Conservation (phyloP, 352 stramenopile species). For the Aphanomyces astaci region DNA sequence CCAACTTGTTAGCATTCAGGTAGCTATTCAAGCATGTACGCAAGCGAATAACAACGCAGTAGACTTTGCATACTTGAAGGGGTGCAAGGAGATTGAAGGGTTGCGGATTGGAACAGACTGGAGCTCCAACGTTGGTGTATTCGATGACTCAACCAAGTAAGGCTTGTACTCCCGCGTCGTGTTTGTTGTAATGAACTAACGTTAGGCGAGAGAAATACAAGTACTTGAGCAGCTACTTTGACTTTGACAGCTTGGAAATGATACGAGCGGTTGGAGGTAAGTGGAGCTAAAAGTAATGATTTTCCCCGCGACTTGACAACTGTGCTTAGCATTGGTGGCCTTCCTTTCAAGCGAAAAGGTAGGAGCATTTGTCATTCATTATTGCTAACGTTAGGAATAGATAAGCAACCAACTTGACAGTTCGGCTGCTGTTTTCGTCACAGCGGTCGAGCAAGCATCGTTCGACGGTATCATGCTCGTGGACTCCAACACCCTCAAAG, state of each 20-base stretch:
- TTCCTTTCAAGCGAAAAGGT: constrained; percentile 70
- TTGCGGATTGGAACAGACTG: constrained; percentile 44
- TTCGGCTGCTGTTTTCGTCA: constrained; percentile 42
- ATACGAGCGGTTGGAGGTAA: constrained; percentile 70
- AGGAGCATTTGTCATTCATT: background rate
- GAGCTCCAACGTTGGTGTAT: constrained; percentile 26
- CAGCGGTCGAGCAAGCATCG: constrained; percentile 50
- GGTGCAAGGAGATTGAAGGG: constrained; percentile 57
- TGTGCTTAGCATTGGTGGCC: constrained; percentile 44
- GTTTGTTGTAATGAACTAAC: no score
- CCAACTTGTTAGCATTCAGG: constrained; percentile 37
- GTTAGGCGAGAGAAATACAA: constrained; percentile 54
- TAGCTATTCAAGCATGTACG: constrained; percentile 20
- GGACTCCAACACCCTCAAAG: constrained; percentile 55
- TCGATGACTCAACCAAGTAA: background rate
- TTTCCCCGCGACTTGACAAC: background rate
- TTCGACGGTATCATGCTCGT: constrained; percentile 78
- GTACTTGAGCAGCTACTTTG: constrained; percentile 65
- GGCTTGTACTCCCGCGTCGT: no score
- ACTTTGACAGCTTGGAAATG: constrained; percentile 66
- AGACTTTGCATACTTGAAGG: constrained; percentile 77
- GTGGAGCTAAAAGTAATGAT: background rate
- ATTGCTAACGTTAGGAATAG: constrained; percentile 27
- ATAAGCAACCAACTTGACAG: constrained; percentile 77
- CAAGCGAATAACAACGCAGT: no score